Conservation (phyloP, 2,329 filamentous ascomycete genomes). For the Aspergillus quadricinctus region DNA sequence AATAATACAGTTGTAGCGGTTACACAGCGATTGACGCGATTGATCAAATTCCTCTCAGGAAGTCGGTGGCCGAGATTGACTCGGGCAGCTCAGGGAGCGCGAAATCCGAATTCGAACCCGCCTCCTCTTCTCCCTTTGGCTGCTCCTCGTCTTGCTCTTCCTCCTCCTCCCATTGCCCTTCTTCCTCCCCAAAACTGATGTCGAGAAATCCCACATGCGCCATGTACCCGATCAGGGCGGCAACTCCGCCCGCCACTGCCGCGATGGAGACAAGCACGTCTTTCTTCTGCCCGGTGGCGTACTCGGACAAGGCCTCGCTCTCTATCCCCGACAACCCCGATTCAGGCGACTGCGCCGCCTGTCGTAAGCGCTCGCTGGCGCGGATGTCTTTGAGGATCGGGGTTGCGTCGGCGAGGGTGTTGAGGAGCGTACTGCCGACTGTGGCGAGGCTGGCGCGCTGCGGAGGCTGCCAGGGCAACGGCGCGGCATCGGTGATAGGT, state of each 20-base stretch:
- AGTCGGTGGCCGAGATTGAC: conserved; percentile 12
- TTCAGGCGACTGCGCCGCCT: conserved; percentile 24
- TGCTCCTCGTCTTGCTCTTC: conserved; percentile 10
- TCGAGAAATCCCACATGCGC: conserved; percentile 24
- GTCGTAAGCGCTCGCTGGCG: conserved; percentile 34
- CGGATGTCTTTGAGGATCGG: conserved; percentile 36
- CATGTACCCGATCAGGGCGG: conserved; percentile 36
- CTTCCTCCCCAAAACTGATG: conserved; percentile 6
- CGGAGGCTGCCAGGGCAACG: conserved; percentile 34
- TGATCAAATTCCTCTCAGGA: conserved; percentile 7
- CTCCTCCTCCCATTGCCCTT: conserved; percentile 7
- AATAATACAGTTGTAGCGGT: neutral
- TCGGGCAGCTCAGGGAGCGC: conserved; percentile 4
- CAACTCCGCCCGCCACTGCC: conserved; percentile 30
- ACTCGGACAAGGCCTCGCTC: conserved; percentile 20
- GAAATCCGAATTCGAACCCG: neutral
- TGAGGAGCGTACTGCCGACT: conserved; percentile 32
- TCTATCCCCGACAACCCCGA: conserved; percentile 22
- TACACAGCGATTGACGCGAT: neutral
- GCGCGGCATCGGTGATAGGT: conserved; percentile 25
- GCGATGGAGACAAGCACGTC: conserved; percentile 35
- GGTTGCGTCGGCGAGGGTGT: conserved; percentile 33
- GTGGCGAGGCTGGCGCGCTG: conserved; percentile 28
- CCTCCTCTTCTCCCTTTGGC: neutral
- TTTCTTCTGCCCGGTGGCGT: conserved; percentile 23